phyloP scores from a whole-genome alignment of 148 eudicot genomes.

The Gaultheria prostrata region DNA sequence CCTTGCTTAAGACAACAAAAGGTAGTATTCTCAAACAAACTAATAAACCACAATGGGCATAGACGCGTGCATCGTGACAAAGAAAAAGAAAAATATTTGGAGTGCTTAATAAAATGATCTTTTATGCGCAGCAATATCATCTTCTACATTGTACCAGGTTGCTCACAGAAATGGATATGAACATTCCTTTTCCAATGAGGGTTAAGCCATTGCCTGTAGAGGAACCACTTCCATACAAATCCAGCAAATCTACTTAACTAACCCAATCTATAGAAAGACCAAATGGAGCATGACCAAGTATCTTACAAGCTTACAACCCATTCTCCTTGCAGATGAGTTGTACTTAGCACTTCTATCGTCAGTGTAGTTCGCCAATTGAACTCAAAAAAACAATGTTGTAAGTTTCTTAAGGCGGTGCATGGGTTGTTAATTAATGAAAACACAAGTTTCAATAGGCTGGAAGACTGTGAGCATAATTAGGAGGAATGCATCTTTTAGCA shows the following conservation, averaged over 20 bases:
- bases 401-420: neutral
- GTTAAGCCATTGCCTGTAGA: slow-evolving; percentile 3
- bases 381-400: neutral
- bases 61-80: neutral
- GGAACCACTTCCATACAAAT: neutral
- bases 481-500: neutral
- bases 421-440: neutral
- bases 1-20: neutral
- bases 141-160: neutral
- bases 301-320: slow-evolving; percentile 2
- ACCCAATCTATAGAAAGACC: neutral
- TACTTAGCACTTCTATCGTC: neutral
- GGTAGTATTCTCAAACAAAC: neutral
- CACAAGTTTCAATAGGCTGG: neutral
- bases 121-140: neutral
- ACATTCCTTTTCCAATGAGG: neutral
- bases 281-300: neutral
- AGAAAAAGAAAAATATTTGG: neutral
- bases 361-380: neutral
- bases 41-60: neutral
- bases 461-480: neutral
- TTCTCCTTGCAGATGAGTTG: neutral
- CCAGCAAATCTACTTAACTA: neutral
- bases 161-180: neutral
- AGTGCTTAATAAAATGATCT: neutral